These are phyloP conservation scores for Westerdykella sp. DNA, from an alignment of 2,329 filamentous ascomycete species.

Conservation along the genomic window DNA sequence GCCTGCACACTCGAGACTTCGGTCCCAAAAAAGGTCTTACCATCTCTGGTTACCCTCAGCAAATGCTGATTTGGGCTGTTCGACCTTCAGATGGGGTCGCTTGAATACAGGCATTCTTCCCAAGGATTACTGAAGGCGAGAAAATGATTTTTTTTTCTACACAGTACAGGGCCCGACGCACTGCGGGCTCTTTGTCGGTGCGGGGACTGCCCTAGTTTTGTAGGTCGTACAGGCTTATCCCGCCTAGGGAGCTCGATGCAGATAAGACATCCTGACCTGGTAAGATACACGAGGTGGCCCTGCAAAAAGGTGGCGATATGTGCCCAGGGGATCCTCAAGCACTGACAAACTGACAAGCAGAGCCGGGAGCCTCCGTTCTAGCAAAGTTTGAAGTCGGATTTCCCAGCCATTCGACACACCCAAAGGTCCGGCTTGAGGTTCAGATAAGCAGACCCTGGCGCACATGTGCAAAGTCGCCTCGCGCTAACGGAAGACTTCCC, in stretches of 20 bases:
- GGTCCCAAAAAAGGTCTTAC: slow-evolving; percentile 11
- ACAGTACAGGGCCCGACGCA: background rate
- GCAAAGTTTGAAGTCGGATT: background rate
- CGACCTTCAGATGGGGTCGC: slow-evolving; percentile 39
- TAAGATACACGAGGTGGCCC: background rate
- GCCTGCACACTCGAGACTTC: background rate
- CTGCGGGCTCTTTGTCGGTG: background rate
- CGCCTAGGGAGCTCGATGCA: background rate
- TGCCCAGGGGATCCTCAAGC: no score
- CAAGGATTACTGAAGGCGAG: background rate
- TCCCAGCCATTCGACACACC: background rate
- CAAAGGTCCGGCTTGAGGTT: no score
- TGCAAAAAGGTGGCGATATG: background rate
- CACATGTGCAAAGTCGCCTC: background rate
- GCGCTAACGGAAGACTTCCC: background rate
- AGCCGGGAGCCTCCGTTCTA: background rate
- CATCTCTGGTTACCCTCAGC: slow-evolving; percentile 36
- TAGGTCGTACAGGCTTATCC: slow-evolving; percentile 2
- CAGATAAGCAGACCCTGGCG: background rate
- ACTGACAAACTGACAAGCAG: no score
- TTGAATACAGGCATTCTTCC: slow-evolving; percentile 27
- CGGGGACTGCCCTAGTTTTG: background rate
- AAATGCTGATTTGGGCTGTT: slow-evolving; percentile 44
- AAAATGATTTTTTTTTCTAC: background rate
- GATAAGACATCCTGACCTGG: slow-evolving; percentile 5